Conservation (phyloP, 495 filamentous ascomycete species). For the Amphirosellinia nigrospora region DNA sequence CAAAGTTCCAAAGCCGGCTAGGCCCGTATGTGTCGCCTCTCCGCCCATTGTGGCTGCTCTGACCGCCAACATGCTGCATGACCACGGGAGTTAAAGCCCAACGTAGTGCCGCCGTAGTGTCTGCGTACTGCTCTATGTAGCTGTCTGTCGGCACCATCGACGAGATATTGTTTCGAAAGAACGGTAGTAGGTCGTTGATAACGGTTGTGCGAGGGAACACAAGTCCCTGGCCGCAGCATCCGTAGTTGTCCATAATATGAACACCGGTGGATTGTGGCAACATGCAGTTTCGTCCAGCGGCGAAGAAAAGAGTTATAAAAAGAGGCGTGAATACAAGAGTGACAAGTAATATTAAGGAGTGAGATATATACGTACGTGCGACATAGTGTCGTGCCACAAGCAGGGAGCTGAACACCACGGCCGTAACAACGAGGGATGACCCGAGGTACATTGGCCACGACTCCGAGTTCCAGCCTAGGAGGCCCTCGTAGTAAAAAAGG, state of each 20-base stretch:
- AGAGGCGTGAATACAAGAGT: constrained; percentile 32
- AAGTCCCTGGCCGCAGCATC: constrained; percentile 47
- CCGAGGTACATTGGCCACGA: constrained; percentile 52
- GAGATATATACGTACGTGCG: constrained; percentile 22
- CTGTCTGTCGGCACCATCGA: constrained; percentile 35
- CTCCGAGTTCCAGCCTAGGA: constrained; percentile 62
- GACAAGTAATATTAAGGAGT: constrained; percentile 29
- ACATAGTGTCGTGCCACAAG: constrained; percentile 23
- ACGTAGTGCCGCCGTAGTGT: constrained; percentile 35
- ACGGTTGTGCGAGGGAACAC: constrained; percentile 34
- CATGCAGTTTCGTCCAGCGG: constrained; percentile 39
- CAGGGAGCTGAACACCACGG: constrained; percentile 22
- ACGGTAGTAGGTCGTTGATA: constrained; percentile 26
- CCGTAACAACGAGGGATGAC: constrained; percentile 37
- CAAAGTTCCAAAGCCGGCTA: constrained; percentile 35
- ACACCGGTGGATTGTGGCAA: constrained; percentile 43
- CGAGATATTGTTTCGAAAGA: constrained; percentile 30
- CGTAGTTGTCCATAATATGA: constrained; percentile 53
- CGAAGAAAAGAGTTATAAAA: constrained; percentile 45
- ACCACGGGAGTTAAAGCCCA: constrained; percentile 56
- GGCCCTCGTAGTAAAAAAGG: constrained; percentile 64
- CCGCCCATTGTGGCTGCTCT: constrained; percentile 32
- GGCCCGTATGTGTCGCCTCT: constrained; percentile 26
- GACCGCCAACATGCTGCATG: constrained; percentile 57
- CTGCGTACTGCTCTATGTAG: constrained; percentile 34